Percentiles rank a stretch among this genome's conserved stretches.
Conservation (phyloP, 2,329 filamentous ascomycete genomes). For the Coniochaeta sp. region DNA sequence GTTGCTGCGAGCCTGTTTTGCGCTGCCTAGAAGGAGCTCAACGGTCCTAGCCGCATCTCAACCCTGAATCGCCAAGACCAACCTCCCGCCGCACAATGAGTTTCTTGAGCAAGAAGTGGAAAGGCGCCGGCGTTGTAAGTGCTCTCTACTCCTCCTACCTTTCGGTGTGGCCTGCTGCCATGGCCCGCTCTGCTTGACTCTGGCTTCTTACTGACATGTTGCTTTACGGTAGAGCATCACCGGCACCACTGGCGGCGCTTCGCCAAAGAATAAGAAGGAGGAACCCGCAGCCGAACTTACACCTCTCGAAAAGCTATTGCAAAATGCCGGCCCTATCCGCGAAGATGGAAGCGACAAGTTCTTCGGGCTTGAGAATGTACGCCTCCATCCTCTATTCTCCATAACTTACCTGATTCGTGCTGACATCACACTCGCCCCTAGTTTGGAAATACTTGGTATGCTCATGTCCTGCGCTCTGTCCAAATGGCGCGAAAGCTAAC, state of each 20-base stretch:
- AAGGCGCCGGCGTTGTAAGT: conserved; percentile 45
- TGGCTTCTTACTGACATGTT: background rate
- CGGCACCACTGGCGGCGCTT: conserved; percentile 31
- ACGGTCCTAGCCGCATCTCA: background rate
- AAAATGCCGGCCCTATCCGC: conserved; percentile 71
- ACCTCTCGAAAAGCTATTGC: conserved; percentile 66
- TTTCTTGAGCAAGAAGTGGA: conserved; percentile 50
- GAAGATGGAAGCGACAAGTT: conserved; percentile 94
- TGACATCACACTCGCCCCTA: conserved; percentile 34
- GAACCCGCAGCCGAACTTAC: conserved; percentile 51
- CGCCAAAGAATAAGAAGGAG: conserved; percentile 43
- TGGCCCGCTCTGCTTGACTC: background rate
- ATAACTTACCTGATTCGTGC: conserved; percentile 11
- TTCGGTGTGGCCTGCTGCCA: background rate
- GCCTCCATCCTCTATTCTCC: conserved; percentile 20
- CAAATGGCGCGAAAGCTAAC: conserved; percentile 5
- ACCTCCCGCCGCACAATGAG: conserved; percentile 36
- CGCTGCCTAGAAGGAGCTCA: background rate
- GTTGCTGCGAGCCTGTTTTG: background rate
- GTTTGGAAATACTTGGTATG: conserved; percentile 96
- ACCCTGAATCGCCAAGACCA: background rate
- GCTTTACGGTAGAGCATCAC: conserved; percentile 30
- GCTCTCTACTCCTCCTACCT: background rate
- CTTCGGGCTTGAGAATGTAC: conserved; percentile 95
- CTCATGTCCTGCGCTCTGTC: background rate